Evolutionary conservation across 2,329 filamentous ascomycete species (phyloP), one percentile per base, ranked within the genome.

Genomic region (Nigrospora sphaerica): DNA sequence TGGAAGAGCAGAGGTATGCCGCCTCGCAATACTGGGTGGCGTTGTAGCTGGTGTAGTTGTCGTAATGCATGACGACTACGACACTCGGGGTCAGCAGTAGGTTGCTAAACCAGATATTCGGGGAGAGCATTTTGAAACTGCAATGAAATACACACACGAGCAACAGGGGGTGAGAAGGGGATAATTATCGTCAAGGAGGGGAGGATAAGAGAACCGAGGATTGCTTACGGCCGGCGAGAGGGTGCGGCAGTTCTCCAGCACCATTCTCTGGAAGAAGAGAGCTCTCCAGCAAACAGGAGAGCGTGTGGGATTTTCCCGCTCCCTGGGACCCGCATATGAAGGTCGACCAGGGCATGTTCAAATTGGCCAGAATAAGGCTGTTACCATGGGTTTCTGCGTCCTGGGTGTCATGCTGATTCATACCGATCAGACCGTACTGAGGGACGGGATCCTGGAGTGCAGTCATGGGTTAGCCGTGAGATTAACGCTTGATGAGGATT

Each of bases 271-370:
- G 48, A 6, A 68, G 43, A 1, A 70, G 57, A 2, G 57, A 41
- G 23, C 48, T 53, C 38, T 57, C 77, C 1, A 81, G 62, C 32
- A 83, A 65, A 51, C 72, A 78, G 0, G 72, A 72, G 1, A 80
- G 62, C 0, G 77, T 80, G 47, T 82, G 75, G 16, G 72, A 76
- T 53, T 82, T 83, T 0, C 79, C 78, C 36, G 71, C 74, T 1
- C 78, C 78, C 54, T 82, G 78, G 2, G 74, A 75, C 2, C 79
- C 78, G 46, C 78, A 83, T n/a, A 83, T 75, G 56, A 82, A 82
- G 0, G 72, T 65, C 0, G 77, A 81, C 59, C 70, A 78, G 0
- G 78, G 78, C 0, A 69, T 64, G 32, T 77, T 73, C 2, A 71
- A 70, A 53, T 81, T 81, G 2, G 71, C 49, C 3, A 73, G 61